phyloP scores from a whole-genome alignment of 306 rosid genomes.

The Castanea crenata region DNA sequence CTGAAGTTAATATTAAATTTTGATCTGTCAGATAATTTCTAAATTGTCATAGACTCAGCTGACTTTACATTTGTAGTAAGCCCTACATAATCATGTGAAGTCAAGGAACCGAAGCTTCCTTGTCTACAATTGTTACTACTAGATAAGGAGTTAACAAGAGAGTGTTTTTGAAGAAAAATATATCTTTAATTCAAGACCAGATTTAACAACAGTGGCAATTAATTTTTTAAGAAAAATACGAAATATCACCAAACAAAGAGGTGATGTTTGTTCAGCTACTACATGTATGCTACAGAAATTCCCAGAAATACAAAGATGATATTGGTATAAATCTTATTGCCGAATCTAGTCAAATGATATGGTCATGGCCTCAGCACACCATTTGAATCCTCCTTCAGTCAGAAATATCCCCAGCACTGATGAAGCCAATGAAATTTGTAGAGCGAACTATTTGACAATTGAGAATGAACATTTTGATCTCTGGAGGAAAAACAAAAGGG shows the following conservation, averaged over 20 bases:
- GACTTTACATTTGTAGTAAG: too few relatives aligned
- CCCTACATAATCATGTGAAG: too few relatives aligned
- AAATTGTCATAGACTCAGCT: too few relatives aligned
- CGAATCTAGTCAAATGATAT: neutral
- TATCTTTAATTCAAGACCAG: neutral
- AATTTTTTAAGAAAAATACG: neutral
- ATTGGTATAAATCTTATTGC: neutral
- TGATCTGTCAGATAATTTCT: too few relatives aligned
- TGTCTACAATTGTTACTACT: too few relatives aligned
- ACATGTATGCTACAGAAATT: neutral
- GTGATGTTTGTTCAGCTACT: neutral
- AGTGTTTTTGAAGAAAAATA: too few relatives aligned
- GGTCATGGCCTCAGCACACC: neutral
- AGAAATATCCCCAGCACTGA: neutral
- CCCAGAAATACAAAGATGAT: neutral
- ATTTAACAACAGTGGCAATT: neutral
- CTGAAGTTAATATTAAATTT: too few relatives aligned
- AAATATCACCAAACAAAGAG: neutral
- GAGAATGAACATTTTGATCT: neutral
- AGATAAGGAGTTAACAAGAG: too few relatives aligned
- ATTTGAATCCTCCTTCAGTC: neutral
- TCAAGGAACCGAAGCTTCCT: too few relatives aligned
- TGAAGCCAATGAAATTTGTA: neutral
- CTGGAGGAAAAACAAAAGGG: too few relatives aligned
- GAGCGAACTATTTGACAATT: neutral